These are phyloP conservation scores for Termitomyces sp. DNA, from an alignment of 768 basidiomycete species.

Conservation along the genomic window DNA sequence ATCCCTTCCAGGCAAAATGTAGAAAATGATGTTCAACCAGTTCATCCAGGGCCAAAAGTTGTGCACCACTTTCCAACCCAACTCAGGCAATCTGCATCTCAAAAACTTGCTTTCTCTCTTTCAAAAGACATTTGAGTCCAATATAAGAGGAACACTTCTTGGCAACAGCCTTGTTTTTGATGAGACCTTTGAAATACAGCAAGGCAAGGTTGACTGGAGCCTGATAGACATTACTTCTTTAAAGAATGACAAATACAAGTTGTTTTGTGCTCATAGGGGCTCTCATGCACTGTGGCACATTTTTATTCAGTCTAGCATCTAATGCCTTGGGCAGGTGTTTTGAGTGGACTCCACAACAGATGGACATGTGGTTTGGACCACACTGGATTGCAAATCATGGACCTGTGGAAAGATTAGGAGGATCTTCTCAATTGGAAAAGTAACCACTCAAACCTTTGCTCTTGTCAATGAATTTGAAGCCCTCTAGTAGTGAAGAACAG, in stretches of 20 bases:
- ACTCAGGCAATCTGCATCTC: neutral
- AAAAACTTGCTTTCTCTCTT: neutral
- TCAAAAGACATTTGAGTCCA: conserved; percentile 3
- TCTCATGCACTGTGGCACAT: neutral
- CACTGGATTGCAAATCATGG: neutral
- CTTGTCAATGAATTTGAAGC: neutral
- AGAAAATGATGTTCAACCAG: conserved; percentile 20
- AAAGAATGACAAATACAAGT: neutral
- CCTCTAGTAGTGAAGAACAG: neutral
- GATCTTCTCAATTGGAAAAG: neutral
- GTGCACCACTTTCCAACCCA: conserved; percentile 6
- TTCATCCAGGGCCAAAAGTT: conserved; percentile 22
- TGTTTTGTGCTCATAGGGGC: neutral
- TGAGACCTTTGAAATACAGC: neutral
- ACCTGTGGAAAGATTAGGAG: neutral
- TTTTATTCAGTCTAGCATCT: conserved; percentile 1
- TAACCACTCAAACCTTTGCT: neutral
- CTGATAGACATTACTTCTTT: neutral
- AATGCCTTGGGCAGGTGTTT: conserved; percentile 6
- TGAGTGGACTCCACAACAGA: conserved; percentile 5
- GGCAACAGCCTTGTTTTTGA: conserved; percentile 10
- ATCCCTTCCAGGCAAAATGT: conserved; percentile 19
- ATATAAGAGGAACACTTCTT: conserved; percentile 14
- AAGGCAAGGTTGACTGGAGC: neutral
- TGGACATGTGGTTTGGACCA: conserved; percentile 9